These are phyloP conservation scores for Cyanodermella asteris DNA, from an alignment of 2,329 filamentous ascomycete species.

Conservation along the genomic window DNA sequence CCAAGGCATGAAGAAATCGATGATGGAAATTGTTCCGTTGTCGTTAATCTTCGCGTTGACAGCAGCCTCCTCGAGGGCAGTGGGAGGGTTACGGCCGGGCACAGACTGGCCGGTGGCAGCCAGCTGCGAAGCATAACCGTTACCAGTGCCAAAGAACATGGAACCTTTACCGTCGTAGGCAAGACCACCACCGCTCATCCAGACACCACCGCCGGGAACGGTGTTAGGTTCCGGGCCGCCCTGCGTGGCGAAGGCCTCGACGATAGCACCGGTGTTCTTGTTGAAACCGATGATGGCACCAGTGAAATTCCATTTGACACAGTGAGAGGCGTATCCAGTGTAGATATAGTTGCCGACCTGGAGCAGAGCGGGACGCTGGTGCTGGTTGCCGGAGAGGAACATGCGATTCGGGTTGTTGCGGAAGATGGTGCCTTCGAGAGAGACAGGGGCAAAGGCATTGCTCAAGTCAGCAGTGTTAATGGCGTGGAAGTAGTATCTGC, in stretches of 20 bases:
- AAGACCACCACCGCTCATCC: conserved; percentile 29
- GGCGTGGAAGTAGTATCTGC: conserved; percentile 24
- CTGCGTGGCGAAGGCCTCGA: conserved; percentile 23
- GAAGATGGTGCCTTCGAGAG: conserved; percentile 21
- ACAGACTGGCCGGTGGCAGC: conserved; percentile 19
- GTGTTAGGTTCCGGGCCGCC: conserved; percentile 20
- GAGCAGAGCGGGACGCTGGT: conserved; percentile 25
- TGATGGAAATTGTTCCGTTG: conserved; percentile 21
- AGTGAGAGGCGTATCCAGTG: conserved; percentile 29
- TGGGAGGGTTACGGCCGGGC: conserved; percentile 22
- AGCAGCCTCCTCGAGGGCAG: conserved; percentile 26
- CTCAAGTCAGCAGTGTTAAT: conserved; percentile 22
- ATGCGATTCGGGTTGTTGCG: conserved; percentile 24
- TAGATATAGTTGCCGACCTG: conserved; percentile 26
- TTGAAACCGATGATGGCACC: conserved; percentile 28
- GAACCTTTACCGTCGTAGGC: conserved; percentile 25
- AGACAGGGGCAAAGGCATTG: conserved; percentile 20
- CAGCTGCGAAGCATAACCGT: conserved; percentile 27
- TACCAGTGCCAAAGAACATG: conserved; percentile 27
- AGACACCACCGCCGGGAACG: conserved; percentile 22
- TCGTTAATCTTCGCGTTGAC: conserved; percentile 25
- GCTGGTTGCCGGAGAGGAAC: conserved; percentile 27
- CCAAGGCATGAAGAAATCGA: conserved; percentile 30
- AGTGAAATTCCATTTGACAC: conserved; percentile 29
- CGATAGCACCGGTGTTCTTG: conserved; percentile 21